Evolutionary conservation across 768 basidiomycete species (phyloP), one percentile per base, ranked within the genome.

Genomic region (Hemileccinum rubropunctum): DNA sequence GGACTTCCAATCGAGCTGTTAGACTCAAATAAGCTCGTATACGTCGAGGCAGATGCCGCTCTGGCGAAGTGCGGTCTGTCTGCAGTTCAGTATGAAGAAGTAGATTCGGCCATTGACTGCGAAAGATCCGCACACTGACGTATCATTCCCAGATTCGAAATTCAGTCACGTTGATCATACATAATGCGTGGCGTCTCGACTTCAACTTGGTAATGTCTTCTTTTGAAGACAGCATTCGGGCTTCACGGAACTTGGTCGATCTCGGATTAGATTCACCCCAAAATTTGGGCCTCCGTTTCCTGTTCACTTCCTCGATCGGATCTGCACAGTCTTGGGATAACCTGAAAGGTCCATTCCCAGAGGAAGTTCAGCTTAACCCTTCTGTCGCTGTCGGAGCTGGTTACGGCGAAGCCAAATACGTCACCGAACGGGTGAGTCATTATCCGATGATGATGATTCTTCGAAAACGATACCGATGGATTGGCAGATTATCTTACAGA

Each of bases 351-450:
- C 62, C 58, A 3, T 68, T 69, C 52, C 69, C 71, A 3, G 72
- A 76, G 45, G 68, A 69, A 21, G 56, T 66, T 0, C 42, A 68
- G 2, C 48, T 58, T 0, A 65, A 73, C 17, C 57, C 71, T 0
- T 48, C 53, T 2, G 53, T 69, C 18, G 71, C 75, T 1, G 43
- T 67, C 3, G 75, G 74, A 1, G 53, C 51, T n/a, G 78, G 78
- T 0, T 80, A 80, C 43, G 67, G 73, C 12, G 77, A 77, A 47
- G 58, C 66, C 1, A 81, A 81, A 57, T 78, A 73, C 50, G 53
- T 70, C 8, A 53, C 71, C 0, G 76, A 78, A 58, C 57, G 69
- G 43, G 66, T 70, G 42, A 20, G 71, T 54, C 13, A 17, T 37
- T 10, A n/a, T 26, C 14, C n/a, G n/a, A n/a, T n/a, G n/a, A n/a